phyloP scores from a whole-genome alignment of 2,329 filamentous ascomycete genomes.

The Ophiostoma fasciatum region DNA sequence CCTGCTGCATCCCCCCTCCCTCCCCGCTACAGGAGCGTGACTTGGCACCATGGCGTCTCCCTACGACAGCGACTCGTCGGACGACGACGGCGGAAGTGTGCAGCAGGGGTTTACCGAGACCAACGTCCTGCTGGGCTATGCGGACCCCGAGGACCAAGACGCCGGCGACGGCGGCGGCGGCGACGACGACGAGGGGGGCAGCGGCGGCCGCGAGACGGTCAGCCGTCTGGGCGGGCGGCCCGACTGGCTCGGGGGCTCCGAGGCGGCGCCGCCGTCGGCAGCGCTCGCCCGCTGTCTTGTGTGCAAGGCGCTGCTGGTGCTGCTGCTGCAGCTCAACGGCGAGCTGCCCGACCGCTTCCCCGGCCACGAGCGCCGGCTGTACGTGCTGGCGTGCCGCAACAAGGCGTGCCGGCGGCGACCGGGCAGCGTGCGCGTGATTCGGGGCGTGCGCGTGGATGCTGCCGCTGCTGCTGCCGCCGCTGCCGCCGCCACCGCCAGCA shows the following conservation, averaged over 20 bases:
- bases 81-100: slow-evolving; percentile 44
- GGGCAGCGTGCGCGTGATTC: slow-evolving; percentile 63
- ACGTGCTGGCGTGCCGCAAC: slow-evolving; percentile 68
- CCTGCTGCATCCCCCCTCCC: no score
- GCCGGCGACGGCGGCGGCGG: neutral
- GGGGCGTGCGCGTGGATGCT: slow-evolving; percentile 40
- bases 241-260: slow-evolving; percentile 68
- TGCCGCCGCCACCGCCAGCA: slow-evolving; percentile 11
- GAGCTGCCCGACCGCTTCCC: slow-evolving; percentile 80
- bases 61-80: slow-evolving; percentile 80
- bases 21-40: no score
- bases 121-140: slow-evolving; percentile 80
- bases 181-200: slow-evolving; percentile 44
- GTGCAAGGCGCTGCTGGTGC: slow-evolving; percentile 69
- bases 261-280: slow-evolving; percentile 54
- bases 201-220: slow-evolving; percentile 64
- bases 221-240: slow-evolving; percentile 80
- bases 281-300: slow-evolving; percentile 71
- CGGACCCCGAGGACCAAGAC: slow-evolving; percentile 33
- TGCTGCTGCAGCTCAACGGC: slow-evolving; percentile 82
- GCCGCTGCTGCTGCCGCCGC: slow-evolving; percentile 26
- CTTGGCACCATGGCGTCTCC: no score
- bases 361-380: slow-evolving; percentile 73
- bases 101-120: slow-evolving; percentile 50
- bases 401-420: slow-evolving; percentile 68